Evolutionary conservation across 2,329 filamentous ascomycete genomes (phyloP).

Genomic region (Fusarium nygamai): DNA sequence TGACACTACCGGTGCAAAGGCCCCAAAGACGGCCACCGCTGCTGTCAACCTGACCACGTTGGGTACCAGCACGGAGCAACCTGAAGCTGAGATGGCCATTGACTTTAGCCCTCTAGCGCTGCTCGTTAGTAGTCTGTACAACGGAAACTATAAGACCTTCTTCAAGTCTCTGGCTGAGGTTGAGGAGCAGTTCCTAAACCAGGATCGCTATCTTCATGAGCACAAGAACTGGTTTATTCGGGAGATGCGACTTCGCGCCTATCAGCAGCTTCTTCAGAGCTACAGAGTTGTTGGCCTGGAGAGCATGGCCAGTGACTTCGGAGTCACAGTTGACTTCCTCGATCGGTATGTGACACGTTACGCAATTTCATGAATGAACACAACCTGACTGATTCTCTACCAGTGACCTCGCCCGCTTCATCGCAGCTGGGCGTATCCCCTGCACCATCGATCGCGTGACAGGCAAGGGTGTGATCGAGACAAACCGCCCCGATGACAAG

Average conservation of each 20-base stretch:
- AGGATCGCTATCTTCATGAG: constrained; percentile 95
- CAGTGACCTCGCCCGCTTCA: constrained; percentile 96
- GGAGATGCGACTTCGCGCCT: constrained; percentile 96
- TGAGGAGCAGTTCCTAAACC: constrained; percentile 91
- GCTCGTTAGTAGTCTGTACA: constrained; percentile 91
- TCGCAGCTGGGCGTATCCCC: constrained; percentile 90
- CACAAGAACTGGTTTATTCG: constrained; percentile 97
- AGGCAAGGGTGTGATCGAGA: constrained; percentile 97
- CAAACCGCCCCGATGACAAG: constrained; percentile 97
- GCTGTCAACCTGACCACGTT: constrained; percentile 90
- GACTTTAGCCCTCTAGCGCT: constrained; percentile 91
- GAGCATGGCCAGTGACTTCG: constrained; percentile 97
- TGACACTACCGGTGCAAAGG: constrained; percentile 73
- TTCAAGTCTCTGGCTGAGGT: constrained; percentile 90
- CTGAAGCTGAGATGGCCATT: constrained; percentile 81
- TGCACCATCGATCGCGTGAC: constrained; percentile 98
- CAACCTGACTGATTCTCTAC: constrained; percentile 11
- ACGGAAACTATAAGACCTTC: constrained; percentile 92
- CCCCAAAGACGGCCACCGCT: constrained; percentile 63
- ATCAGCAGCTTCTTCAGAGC: constrained; percentile 96
- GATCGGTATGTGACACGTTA: constrained; percentile 74
- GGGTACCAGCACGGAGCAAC: constrained; percentile 74
- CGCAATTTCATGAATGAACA: background rate
- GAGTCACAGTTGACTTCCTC: constrained; percentile 94
- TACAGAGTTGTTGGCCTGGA: constrained; percentile 97